Conservation (phyloP, 2,329 filamentous ascomycete species). For the Amauroascus verrucosus region DNA sequence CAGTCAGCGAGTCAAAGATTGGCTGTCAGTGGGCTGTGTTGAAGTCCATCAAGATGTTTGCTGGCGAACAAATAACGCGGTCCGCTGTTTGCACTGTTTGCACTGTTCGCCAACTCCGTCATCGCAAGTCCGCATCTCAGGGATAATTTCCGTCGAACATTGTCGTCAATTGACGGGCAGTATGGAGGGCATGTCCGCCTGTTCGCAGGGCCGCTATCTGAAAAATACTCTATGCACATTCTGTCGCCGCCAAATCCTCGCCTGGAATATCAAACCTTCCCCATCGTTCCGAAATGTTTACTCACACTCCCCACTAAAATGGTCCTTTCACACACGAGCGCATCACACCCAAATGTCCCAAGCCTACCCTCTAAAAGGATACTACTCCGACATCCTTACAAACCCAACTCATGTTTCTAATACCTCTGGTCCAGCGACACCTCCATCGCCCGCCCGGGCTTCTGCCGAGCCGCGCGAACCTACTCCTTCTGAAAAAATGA, state of each 20-base stretch:
- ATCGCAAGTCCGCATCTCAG: not conserved
- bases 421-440: constrained; percentile 14
- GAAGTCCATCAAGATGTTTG: not conserved
- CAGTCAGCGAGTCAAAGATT: too few species aligned
- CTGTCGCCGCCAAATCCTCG: constrained; percentile 5
- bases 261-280: not conserved
- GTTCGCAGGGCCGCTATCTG: not conserved
- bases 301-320: not conserved
- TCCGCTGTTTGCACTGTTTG: constrained; percentile 31
- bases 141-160: not conserved
- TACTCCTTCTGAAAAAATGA: constrained; percentile 40
- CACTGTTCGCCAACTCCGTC: constrained; percentile 12
- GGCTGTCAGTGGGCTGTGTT: not conserved
- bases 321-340: constrained; percentile 3
- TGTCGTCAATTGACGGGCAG: not conserved
- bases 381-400: constrained; percentile 36
- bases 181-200: constrained; percentile 12
- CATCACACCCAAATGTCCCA: constrained; percentile 20
- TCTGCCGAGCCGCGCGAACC: constrained; percentile 1
- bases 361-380: constrained; percentile 34
- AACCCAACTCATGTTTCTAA: constrained; percentile 19
- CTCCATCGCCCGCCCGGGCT: not conserved
- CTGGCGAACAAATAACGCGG: constrained; percentile 14
- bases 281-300: not conserved
- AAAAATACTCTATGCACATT: constrained; percentile 3